Evolutionary conservation across 441 rosid species (phyloP).

Genomic region (Populus trichocarpa): DNA sequence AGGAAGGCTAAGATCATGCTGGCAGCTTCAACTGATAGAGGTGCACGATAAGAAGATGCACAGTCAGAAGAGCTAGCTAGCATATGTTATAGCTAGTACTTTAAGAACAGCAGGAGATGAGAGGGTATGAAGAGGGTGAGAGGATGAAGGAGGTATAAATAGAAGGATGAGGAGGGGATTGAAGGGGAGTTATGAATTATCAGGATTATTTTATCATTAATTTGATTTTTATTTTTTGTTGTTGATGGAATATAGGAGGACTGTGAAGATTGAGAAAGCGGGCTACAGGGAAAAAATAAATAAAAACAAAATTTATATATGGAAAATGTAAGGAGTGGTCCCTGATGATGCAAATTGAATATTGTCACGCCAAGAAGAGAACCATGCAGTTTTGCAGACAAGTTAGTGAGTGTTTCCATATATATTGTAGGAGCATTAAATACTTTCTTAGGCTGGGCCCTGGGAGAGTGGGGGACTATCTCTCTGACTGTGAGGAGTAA

Average conservation of each 20-base stretch:
- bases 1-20: constrained; percentile 92
- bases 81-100: not conserved
- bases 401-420: constrained; percentile 47
- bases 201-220: not conserved
- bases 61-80: not conserved
- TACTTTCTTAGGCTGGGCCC: constrained; percentile 45
- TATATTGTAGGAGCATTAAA: constrained; percentile 41
- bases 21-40: constrained; percentile 99
- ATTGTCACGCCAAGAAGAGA: constrained; percentile 53
- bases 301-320: constrained; percentile 12
- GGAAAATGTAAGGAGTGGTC: constrained; percentile 44
- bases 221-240: not conserved
- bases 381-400: constrained; percentile 44
- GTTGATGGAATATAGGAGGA: constrained; percentile 9
- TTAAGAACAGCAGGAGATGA: not conserved
- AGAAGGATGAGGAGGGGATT: constrained; percentile 15
- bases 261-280: not conserved
- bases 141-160: constrained; percentile 37
- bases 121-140: constrained; percentile 18
- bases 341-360: constrained; percentile 49
- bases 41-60: constrained; percentile 39
- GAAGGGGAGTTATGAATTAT: not conserved
- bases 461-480: constrained; percentile 37
- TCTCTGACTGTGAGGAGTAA: constrained; percentile 14
- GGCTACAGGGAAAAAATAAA: not conserved